Evolutionary conservation across 2,329 filamentous ascomycete genomes (phyloP).

Genomic region (Cercospora zeae-maydis): DNA sequence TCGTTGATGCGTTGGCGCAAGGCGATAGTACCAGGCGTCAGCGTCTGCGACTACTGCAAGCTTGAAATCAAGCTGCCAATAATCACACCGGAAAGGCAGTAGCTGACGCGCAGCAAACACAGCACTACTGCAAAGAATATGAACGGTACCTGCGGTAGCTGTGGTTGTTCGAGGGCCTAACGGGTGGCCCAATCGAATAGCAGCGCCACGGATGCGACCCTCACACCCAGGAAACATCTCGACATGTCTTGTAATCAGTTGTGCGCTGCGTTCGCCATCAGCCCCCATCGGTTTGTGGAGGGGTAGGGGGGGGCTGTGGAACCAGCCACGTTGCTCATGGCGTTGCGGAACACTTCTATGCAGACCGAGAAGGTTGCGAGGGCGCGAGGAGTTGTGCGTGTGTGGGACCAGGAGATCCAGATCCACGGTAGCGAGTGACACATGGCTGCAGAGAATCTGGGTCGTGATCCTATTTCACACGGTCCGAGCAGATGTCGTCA

Average conservation of each 20-base stretch:
- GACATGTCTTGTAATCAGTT: too few relatives aligned
- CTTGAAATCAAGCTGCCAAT: background rate
- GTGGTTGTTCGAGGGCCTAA: background rate
- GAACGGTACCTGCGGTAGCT: background rate
- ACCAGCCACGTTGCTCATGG: slow-evolving; percentile 1
- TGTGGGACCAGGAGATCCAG: background rate
- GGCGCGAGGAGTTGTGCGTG: background rate
- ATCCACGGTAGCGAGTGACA: slow-evolving; percentile 5
- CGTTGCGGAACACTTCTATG: background rate
- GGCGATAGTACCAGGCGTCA: background rate
- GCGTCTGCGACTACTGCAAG: background rate
- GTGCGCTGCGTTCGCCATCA: too few relatives aligned
- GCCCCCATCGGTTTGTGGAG: too few relatives aligned
- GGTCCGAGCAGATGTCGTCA: slow-evolving; percentile 7
- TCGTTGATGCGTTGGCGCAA: background rate
- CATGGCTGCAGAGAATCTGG: slow-evolving; percentile 5
- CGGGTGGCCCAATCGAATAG: background rate
- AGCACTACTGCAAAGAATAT: background rate
- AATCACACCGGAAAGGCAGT: background rate
- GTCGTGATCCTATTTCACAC: slow-evolving; percentile 4
- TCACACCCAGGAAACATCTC: background rate
- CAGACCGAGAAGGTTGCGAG: background rate
- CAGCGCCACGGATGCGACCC: background rate
- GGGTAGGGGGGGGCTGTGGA: background rate
- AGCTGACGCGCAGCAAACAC: background rate